phyloP scores from a whole-genome alignment of 2,329 filamentous ascomycete species.

The Pseudogymnoascus sp. region DNA sequence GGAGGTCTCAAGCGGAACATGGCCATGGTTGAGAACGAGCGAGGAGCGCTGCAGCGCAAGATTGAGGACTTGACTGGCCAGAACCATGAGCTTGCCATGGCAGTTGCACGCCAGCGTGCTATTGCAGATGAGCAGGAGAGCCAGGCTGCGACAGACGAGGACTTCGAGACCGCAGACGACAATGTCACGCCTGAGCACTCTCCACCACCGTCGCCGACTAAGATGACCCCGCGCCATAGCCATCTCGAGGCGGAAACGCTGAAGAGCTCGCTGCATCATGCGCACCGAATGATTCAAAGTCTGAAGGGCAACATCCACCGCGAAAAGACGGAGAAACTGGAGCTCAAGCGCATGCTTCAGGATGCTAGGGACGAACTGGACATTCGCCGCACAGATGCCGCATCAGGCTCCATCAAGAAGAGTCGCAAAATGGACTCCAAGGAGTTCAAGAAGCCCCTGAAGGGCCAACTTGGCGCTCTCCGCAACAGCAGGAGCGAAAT shows the following conservation, averaged over 20 bases:
- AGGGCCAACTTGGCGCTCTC: constrained; percentile 64
- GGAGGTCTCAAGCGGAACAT: constrained; percentile 76
- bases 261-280: constrained; percentile 87
- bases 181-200: constrained; percentile 79
- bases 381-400: constrained; percentile 51
- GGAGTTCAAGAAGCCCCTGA: constrained; percentile 71
- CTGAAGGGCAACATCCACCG: constrained; percentile 91
- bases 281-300: constrained; percentile 93
- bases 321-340: constrained; percentile 97
- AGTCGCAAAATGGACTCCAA: constrained; percentile 57
- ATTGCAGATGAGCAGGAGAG: constrained; percentile 58
- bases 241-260: constrained; percentile 93
- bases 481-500: constrained; percentile 72
- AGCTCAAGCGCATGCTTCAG: constrained; percentile 89
- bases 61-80: constrained; percentile 81
- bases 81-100: constrained; percentile 84
- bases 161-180: constrained; percentile 58
- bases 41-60: constrained; percentile 69
- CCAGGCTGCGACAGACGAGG: constrained; percentile 53
- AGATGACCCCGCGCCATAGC: constrained; percentile 82
- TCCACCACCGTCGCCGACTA: constrained; percentile 81
- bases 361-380: constrained; percentile 90
- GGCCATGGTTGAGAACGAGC: constrained; percentile 70
- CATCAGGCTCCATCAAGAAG: constrained; percentile 42
- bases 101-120: constrained; percentile 66